Percentiles rank a stretch among this genome's conserved stretches.
phyloP scores from a whole-genome alignment of 2,329 filamentous ascomycete genomes.

The Ophiocordyceps camponoti-saundersi region DNA sequence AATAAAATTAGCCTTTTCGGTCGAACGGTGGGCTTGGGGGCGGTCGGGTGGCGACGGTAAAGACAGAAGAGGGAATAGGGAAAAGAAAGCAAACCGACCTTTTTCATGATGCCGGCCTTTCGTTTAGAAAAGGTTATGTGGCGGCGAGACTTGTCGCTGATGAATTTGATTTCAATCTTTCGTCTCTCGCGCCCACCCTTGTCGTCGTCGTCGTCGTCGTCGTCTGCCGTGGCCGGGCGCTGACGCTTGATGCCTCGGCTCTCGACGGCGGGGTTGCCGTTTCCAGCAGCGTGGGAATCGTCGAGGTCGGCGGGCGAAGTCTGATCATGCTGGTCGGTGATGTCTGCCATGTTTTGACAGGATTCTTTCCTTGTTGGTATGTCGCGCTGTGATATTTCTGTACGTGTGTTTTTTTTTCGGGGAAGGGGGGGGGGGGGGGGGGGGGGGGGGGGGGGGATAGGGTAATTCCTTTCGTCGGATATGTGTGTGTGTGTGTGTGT shows the following conservation, averaged over 20 bases:
- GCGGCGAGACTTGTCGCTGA: slow-evolving; percentile 96
- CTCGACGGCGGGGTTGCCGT: slow-evolving; percentile 52
- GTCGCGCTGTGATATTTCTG: no score
- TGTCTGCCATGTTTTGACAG: slow-evolving; percentile 48
- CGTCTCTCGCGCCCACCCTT: slow-evolving; percentile 94
- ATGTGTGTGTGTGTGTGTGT: no score
- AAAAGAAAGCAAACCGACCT: slow-evolving; percentile 43
- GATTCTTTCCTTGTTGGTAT: no score
- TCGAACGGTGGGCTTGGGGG: neutral
- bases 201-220: slow-evolving; percentile 94
- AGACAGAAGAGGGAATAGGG: neutral
- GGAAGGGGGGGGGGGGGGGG: no score
- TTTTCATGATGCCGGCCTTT: slow-evolving; percentile 99
- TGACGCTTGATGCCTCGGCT: slow-evolving; percentile 78
- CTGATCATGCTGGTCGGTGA: slow-evolving; percentile 62
- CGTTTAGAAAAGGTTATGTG: slow-evolving; percentile 99
- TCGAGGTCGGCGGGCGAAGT: slow-evolving; percentile 59
- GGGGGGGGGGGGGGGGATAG: no score
- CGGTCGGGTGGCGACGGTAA: neutral
- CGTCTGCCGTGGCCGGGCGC: slow-evolving; percentile 68
- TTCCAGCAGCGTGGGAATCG: slow-evolving; percentile 54
- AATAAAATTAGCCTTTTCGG: no score
- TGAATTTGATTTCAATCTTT: slow-evolving; percentile 99
- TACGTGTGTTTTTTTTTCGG: no score
- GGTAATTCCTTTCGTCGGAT: neutral